Evolutionary conservation across 2,329 filamentous ascomycete genomes (phyloP).

Genomic region (Emmonsiellopsis sp.): DNA sequence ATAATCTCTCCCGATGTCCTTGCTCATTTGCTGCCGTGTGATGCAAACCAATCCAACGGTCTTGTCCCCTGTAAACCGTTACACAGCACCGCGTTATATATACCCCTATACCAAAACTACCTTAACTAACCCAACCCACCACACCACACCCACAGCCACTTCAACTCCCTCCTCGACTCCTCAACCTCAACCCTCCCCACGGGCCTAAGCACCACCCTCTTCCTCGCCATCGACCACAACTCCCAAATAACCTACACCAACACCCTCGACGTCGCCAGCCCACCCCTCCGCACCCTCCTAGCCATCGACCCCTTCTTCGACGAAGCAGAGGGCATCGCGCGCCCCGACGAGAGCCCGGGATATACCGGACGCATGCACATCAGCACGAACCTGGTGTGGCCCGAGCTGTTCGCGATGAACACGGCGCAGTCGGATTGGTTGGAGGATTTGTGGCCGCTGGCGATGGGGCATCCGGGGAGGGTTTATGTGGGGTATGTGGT

Average conservation of each 20-base stretch:
- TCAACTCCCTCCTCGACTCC: constrained; percentile 1
- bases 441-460: constrained; percentile 20
- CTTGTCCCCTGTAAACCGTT: not conserved
- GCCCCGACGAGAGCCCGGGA: constrained; percentile 14
- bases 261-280: constrained; percentile 8
- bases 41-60: not conserved
- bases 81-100: constrained; percentile 8
- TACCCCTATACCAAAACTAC: no score
- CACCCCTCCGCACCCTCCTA: constrained; percentile 16
- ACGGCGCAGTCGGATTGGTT: constrained; percentile 10
- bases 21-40: not conserved
- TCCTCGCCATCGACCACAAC: constrained; percentile 14
- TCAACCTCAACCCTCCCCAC: not conserved
- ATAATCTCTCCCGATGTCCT: no score
- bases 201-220: constrained; percentile 1
- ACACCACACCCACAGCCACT: not conserved
- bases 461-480: constrained; percentile 19
- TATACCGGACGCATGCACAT: constrained; percentile 21
- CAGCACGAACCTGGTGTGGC: constrained; percentile 22
- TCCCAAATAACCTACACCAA: constrained; percentile 5
- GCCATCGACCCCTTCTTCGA: constrained; percentile 19
- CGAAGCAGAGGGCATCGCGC: constrained; percentile 4
- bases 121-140: not conserved
- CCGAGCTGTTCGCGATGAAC: constrained; percentile 18
- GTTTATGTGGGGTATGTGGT: not conserved